Base-by-base conservation (phyloP, 495 filamentous ascomycete genomes). In the Penicillium bovifimosum region DNA sequence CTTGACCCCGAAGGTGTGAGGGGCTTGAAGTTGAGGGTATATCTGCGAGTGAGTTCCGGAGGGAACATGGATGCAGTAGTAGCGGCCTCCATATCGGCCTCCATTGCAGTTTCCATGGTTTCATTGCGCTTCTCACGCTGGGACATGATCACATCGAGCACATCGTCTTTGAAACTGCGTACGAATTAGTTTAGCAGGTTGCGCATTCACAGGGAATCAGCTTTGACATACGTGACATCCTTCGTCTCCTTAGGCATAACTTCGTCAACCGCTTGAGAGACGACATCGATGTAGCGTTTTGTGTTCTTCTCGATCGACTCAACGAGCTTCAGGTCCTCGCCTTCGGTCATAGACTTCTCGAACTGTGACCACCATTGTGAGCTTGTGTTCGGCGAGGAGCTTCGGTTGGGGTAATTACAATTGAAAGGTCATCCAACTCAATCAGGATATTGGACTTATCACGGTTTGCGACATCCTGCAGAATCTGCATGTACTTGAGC, bases 1-100 rank as follows among this genome's bases (percentile, higher is more conserved):
- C 83, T 83, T 6, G 86, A 83, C 6, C 74, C 80, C 9, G 84
- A 84, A 18, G 84, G 80, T 24, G 85, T 88, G 41, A 87, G 77
- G 3, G 95, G 91, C 76, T 93, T 96, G 77, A 98, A 96, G 68
- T 90, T 90, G 46, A 98, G 80, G 5, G 88, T 91, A 72, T 97
- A 98, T 62, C 93, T 85, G 28, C 93, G 85, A 16, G 93, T 97
- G 38, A 98, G 81, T 60, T 91, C 87, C 3, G 95, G 80, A 7
- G 93, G 93, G 68, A 96, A 98, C 52, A 90, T 81, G 10, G 78
- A 72, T 11, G 36, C 17, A 24, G 76, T 69, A 14, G 66, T 64
- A 2, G 69, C 66, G 16, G 82, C 74, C 52, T 91, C 85, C 49
- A 78, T 76, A 34, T 83, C 81, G 27, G 80, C 82, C 54, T 91